These are phyloP conservation scores for Chalara sp. DNA, from an alignment of 2,329 filamentous ascomycete species.

Conservation along the genomic window DNA sequence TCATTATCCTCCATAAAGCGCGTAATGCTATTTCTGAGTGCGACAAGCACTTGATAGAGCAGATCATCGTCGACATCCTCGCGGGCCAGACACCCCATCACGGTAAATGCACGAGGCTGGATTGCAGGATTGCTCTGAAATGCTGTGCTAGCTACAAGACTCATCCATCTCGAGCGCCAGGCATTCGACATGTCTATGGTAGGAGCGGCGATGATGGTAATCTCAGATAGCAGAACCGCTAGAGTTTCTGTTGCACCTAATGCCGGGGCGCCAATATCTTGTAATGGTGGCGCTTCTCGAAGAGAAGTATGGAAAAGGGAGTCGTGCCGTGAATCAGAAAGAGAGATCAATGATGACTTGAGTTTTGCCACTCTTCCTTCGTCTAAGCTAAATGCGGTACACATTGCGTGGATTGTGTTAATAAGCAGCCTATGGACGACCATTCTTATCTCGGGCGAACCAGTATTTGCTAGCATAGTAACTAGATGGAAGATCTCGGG, in stretches of 20 bases:
- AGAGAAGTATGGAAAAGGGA: conserved; percentile 45
- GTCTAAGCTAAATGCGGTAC: conserved; percentile 57
- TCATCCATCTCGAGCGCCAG: conserved; percentile 70
- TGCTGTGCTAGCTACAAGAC: conserved; percentile 62
- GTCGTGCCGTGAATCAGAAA: conserved; percentile 54
- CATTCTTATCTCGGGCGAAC: conserved; percentile 47
- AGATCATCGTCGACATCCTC: conserved; percentile 68
- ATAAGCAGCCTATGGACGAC: conserved; percentile 57
- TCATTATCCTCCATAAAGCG: conserved; percentile 58
- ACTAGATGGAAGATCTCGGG: conserved; percentile 66
- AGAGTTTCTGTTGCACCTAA: conserved; percentile 50
- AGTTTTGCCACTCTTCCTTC: conserved; percentile 41
- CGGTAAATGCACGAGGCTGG: conserved; percentile 61
- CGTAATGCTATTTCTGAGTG: conserved; percentile 56
- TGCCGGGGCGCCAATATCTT: conserved; percentile 37
- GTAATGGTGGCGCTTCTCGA: conserved; percentile 47
- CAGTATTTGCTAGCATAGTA: conserved; percentile 64
- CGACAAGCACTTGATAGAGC: conserved; percentile 64
- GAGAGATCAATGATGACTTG: conserved; percentile 45
- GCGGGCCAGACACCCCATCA: conserved; percentile 65
- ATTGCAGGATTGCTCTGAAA: conserved; percentile 69
- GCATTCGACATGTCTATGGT: conserved; percentile 59
- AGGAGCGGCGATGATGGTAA: conserved; percentile 56
- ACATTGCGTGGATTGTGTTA: conserved; percentile 62
- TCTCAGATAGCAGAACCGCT: conserved; percentile 54